A percentile compares a stretch with the other conserved stretches of the same genome.
Conservation (phyloP, 169 alveolate species). For the Cryptosporidium xiaoi region DNA sequence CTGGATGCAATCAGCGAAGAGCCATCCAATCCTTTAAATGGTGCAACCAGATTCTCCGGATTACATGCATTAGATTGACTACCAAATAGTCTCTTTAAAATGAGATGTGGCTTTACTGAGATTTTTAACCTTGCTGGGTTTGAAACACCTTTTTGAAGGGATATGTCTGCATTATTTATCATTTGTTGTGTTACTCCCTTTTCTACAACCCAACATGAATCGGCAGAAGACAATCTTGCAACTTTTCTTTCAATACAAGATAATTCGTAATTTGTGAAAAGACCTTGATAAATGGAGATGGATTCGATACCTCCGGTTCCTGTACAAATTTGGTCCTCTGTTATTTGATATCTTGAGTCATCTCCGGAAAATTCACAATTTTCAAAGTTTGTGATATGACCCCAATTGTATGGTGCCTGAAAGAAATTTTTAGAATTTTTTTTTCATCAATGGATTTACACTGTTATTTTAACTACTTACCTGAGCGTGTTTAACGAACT, state of each 20-base stretch:
- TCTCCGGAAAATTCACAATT: constrained; percentile 73
- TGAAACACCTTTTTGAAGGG: constrained; percentile 30
- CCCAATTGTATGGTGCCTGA: constrained; percentile 74
- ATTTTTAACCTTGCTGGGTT: constrained; percentile 23
- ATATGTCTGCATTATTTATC: constrained; percentile 61
- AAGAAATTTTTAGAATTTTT: neutral
- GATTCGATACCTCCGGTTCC: constrained; percentile 64
- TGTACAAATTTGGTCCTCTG: constrained; percentile 67
- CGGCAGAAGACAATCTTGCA: constrained; percentile 73
- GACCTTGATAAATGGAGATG: constrained; percentile 40
- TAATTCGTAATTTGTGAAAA: constrained; percentile 52
- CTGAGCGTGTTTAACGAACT: constrained; percentile 69
- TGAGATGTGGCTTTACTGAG: constrained; percentile 55
- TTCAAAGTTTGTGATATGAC: constrained; percentile 71
- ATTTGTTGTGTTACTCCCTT: constrained; percentile 56
- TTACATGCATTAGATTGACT: constrained; percentile 66
- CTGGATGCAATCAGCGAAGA: constrained; percentile 64
- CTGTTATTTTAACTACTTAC: constrained; percentile 25
- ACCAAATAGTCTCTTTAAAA: constrained; percentile 60
- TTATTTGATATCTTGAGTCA: constrained; percentile 71
- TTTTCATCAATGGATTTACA: neutral
- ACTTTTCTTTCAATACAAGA: constrained; percentile 53
- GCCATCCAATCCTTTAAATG: constrained; percentile 71
- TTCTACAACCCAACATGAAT: constrained; percentile 73
- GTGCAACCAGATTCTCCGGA: constrained; percentile 72